phyloP scores from a whole-genome alignment of 495 filamentous ascomycete species.

The Clohesyomyces aquaticus region DNA sequence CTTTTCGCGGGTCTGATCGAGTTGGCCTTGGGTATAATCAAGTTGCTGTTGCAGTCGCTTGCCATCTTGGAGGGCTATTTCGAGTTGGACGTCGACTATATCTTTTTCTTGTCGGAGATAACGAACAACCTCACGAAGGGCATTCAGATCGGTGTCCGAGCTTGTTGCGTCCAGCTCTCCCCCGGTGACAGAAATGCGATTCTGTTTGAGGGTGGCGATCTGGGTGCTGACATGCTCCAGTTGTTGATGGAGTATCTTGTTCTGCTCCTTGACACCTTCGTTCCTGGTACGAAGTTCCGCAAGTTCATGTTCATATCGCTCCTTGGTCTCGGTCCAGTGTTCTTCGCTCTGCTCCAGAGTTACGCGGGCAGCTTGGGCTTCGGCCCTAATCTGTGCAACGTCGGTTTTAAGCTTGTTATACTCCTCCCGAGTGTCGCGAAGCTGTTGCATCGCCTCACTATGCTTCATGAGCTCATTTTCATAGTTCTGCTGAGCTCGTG shows the following conservation, averaged over 20 bases:
- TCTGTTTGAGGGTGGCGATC: slow-evolving; percentile 75
- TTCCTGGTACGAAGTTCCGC: slow-evolving; percentile 73
- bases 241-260: slow-evolving; percentile 84
- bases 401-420: slow-evolving; percentile 80
- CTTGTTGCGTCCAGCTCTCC: slow-evolving; percentile 54
- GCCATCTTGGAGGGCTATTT: slow-evolving; percentile 80
- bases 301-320: slow-evolving; percentile 81
- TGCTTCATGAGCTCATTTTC: slow-evolving; percentile 93
- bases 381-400: slow-evolving; percentile 67
- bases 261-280: slow-evolving; percentile 81
- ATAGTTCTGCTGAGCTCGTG: slow-evolving; percentile 91
- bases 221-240: slow-evolving; percentile 80
- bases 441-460: slow-evolving; percentile 81
- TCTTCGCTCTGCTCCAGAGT: slow-evolving; percentile 78
- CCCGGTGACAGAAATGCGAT: slow-evolving; percentile 55
- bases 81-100: slow-evolving; percentile 92
- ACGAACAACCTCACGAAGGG: slow-evolving; percentile 83
- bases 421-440: slow-evolving; percentile 77
- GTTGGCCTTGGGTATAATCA: slow-evolving; percentile 79
- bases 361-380: slow-evolving; percentile 79
- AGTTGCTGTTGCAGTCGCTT: slow-evolving; percentile 88
- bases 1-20: slow-evolving; percentile 83
- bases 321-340: slow-evolving; percentile 81
- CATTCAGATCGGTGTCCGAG: slow-evolving; percentile 59
- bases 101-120: slow-evolving; percentile 96